Evolutionary conservation across 2,329 filamentous ascomycete species (phyloP).

Genomic region (Uncinocarpus reesii): DNA sequence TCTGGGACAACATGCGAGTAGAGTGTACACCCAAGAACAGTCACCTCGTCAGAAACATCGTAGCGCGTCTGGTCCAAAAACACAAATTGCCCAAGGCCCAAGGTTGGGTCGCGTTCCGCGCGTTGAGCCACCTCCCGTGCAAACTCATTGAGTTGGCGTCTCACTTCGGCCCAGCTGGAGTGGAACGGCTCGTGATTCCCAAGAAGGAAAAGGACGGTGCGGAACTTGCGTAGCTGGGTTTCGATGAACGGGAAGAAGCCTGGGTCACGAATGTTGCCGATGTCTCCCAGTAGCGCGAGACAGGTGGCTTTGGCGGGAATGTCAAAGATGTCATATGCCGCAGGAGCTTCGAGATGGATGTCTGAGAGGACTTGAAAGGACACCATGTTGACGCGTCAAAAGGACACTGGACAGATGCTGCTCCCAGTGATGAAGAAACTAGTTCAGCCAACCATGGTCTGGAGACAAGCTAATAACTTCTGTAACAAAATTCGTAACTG

Average conservation of each 20-base stretch:
- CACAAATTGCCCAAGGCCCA: slow-evolving; percentile 26
- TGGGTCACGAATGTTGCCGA: slow-evolving; percentile 40
- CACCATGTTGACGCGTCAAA: too few species aligned
- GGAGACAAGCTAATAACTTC: too few species aligned
- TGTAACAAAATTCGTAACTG: too few species aligned
- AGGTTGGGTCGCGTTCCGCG: not conserved
- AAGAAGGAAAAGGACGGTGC: slow-evolving; percentile 42
- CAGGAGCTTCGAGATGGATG: slow-evolving; percentile 45
- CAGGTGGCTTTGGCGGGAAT: slow-evolving; percentile 42
- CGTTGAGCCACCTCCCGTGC: slow-evolving; percentile 13
- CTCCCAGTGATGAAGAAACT: too few species aligned
- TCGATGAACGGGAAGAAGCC: slow-evolving; percentile 41
- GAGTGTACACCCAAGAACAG: slow-evolving; percentile 38
- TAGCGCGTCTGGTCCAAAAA: slow-evolving; percentile 29
- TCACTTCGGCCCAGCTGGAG: slow-evolving; percentile 22
- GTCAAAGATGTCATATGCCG: slow-evolving; percentile 32
- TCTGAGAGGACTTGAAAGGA: slow-evolving; percentile 49
- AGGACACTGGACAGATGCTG: too few species aligned
- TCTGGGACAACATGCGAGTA: slow-evolving; percentile 38
- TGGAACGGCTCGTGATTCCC: slow-evolving; percentile 50
- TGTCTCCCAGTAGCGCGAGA: slow-evolving; percentile 49
- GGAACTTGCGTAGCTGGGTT: slow-evolving; percentile 41
- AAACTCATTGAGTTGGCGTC: slow-evolving; percentile 18
- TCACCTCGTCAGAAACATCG: slow-evolving; percentile 25
- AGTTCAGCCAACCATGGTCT: too few species aligned